Base-by-base conservation (phyloP, 2,329 filamentous ascomycete species). In the Pseudohalonectria lignicola region DNA sequence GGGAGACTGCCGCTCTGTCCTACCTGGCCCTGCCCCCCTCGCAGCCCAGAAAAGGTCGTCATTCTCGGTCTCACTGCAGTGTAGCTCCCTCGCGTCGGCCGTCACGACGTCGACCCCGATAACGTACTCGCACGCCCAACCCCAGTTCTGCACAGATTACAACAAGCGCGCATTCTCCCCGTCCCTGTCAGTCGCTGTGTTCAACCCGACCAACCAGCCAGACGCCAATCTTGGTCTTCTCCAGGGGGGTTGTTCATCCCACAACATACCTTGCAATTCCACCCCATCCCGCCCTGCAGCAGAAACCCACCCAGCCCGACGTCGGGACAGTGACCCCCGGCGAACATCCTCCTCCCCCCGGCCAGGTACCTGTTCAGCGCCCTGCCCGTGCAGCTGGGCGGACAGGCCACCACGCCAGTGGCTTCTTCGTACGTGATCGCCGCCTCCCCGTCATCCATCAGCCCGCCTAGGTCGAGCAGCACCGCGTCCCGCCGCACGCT, bases 281-380 rank as follows among this genome's bases (percentile, higher is more conserved):
- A 76, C 0, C 71, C 71, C 67, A 74, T 73, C 2, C 71, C 71
- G 0, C 71, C 71, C 45, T 74, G 69, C 12, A 76, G 49, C 17
- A 74, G 48, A 43, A 74, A 74, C 0, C 71, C 71, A 0, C 70
- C 70, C n/a, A 75, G 46, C 8, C 67, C 71, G 15, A 75, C 71
- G 49, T 73, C 68, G 0, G 70, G 69, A 47, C 69, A 75, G 49
- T 75, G 71, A 0, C 71, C 71, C 1, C 67, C 68, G 0, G 61
- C 57, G 45, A 75, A 75, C 54, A 73, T 61, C 26, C 62, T 51
- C 0, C 62, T 64, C 32, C 58, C 48, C 1, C 41, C 36, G 1
- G 35, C 46, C n/a, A 71, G 49, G 36, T 55, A 55, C 4, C 39
- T 46, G 43, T 69, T 69, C 9, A 69, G 44, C 47, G 57, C 49